Conservation (phyloP, 495 filamentous ascomycete genomes). For the Neurospora tetraspora region DNA sequence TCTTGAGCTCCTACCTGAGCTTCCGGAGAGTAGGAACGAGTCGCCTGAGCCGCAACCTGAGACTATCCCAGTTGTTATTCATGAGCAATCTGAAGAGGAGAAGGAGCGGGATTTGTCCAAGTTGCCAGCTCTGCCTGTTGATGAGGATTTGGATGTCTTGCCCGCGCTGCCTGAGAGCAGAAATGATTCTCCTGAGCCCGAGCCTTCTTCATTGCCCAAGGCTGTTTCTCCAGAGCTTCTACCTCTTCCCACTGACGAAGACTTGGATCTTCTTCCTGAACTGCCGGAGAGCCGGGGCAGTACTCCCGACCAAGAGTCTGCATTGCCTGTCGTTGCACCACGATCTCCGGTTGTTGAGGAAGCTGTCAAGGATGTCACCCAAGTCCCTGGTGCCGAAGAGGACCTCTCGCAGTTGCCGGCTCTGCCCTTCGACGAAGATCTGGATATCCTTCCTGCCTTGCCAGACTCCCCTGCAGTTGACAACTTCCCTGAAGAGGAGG, state of each 20-base stretch:
- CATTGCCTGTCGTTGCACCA: background rate
- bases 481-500: background rate
- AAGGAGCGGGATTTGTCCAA: slow-evolving; percentile 5
- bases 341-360: background rate
- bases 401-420: background rate
- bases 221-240: background rate
- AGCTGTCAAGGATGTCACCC: too few species aligned
- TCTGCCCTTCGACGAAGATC: background rate
- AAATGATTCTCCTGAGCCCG: background rate
- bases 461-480: background rate
- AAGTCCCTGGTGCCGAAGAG: background rate
- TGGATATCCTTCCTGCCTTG: background rate
- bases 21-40: slow-evolving; percentile 5
- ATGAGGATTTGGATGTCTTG: background rate
- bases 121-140: background rate
- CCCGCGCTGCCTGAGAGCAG: background rate
- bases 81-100: background rate
- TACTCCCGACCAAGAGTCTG: background rate
- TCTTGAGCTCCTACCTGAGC: slow-evolving; percentile 2
- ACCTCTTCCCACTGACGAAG: background rate
- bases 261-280: background rate
- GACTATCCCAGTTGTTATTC: background rate
- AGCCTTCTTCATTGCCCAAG: background rate
- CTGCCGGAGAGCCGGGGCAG: slow-evolving; percentile 1
- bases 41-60: slow-evolving; percentile 2